Evolutionary conservation across 192 early-diverging fungal species (phyloP), one percentile per base, ranked within the genome.

Genomic region (Rhizophagus prolifer): DNA sequence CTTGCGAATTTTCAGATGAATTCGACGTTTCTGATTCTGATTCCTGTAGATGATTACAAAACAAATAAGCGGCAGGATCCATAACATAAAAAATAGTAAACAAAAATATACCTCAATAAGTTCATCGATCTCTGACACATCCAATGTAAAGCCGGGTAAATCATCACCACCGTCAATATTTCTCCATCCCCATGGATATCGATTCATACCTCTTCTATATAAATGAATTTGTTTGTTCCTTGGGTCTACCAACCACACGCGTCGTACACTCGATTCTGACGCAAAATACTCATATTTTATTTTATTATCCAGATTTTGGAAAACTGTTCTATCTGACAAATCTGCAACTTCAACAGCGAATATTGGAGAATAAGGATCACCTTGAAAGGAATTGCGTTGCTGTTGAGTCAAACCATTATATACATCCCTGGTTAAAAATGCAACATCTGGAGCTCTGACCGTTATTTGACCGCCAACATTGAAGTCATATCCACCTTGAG

Each of bases 401-500:
- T 66, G 59, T 75, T 75, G 12, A 75, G 21, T 65, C 74, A 75
- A 64, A 8, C 74, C 30, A 67, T 67, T 28, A 75, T 75, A 65
- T 69, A 26, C 64, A 28, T 75, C 74, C 44, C 61, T 75, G 1
- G 74, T 26, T 75, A 46, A 23, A 67, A 69, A 69, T 36, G 34
- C 36, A 36, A 69, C 34, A 21, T 69, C 67, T 38, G 21, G 38
- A 21, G 64, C 62, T 21, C 16, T 21, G 30, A 75, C 69, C 69
- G 5, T 67, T 67, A 41, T 67, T 66, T 65, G 50, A 26, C 72
- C 72, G 9, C 50, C 59, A 50, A 60, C 59, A 31, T 38, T 65
- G 62, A 75, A 41, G 65, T 75, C 64, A 75, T 69, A 66, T 46
- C 58, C 59, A 19, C 74, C 74, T 31, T 75, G 74, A 1, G 74